Evolutionary conservation across 768 basidiomycete genomes (phyloP).

Genomic region (Lactarius psammicola): DNA sequence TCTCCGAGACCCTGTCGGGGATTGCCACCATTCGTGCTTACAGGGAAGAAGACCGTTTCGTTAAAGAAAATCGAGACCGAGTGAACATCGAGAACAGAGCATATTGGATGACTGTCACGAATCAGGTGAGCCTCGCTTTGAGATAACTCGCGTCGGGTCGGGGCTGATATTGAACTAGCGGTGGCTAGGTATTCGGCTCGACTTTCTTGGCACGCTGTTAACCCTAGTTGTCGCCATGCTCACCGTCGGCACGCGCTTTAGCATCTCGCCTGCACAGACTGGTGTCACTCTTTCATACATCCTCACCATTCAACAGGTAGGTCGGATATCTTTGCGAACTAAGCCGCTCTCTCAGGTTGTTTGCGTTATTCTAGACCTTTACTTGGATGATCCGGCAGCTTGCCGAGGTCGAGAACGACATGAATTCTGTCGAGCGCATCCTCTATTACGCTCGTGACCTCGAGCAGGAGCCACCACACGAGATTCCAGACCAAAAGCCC

Average conservation of each 20-base stretch:
- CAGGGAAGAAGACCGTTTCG: constrained; percentile 74
- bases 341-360: constrained; percentile 2
- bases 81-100: constrained; percentile 87
- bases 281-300: constrained; percentile 78
- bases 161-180: constrained; percentile 68
- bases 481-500: constrained; percentile 58
- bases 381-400: constrained; percentile 75
- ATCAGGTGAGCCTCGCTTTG: constrained; percentile 50
- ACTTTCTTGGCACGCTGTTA: constrained; percentile 70
- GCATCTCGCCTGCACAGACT: constrained; percentile 76
- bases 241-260: constrained; percentile 68
- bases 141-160: constrained; percentile 48
- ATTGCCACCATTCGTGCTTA: constrained; percentile 88
- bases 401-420: constrained; percentile 89
- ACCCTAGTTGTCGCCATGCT: constrained; percentile 80
- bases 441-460: constrained; percentile 76
- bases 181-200: constrained; percentile 88
- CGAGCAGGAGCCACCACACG: constrained; percentile 78
- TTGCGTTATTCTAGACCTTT: constrained; percentile 45
- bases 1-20: constrained; percentile 87
- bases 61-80: constrained; percentile 66
- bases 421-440: constrained; percentile 86
- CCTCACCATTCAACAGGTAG: constrained; percentile 71
- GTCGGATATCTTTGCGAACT: constrained; percentile 2
- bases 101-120: constrained; percentile 82